Conservation (phyloP, 305 asterid species). For the Caryopteris hybrid region DNA sequence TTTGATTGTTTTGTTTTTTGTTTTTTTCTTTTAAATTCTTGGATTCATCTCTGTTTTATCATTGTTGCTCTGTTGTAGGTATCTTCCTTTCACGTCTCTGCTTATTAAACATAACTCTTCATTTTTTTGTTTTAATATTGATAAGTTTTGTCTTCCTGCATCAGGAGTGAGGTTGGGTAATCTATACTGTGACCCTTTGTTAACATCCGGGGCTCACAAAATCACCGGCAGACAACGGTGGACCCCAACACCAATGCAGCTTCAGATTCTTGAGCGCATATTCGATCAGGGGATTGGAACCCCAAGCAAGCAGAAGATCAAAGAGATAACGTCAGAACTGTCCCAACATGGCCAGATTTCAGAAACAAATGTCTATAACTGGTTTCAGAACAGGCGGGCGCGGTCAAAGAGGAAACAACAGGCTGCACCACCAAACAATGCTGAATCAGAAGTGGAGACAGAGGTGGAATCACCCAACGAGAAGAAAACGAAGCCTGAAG, state of each 20-base stretch:
- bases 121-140: background rate
- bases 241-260: slow-evolving; percentile 96
- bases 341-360: slow-evolving; percentile 95
- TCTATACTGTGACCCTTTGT: slow-evolving; percentile 65
- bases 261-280: slow-evolving; percentile 81
- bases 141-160: background rate
- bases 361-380: slow-evolving; percentile 92
- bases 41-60: background rate
- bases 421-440: slow-evolving; percentile 48
- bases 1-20: background rate
- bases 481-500: slow-evolving; percentile 72
- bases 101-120: no score
- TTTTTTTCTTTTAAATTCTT: background rate
- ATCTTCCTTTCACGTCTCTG: no score
- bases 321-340: slow-evolving; percentile 79
- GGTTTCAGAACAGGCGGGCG: slow-evolving; percentile 99
- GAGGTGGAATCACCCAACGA: slow-evolving; percentile 86
- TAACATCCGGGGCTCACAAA: slow-evolving; percentile 71
- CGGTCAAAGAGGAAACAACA: slow-evolving; percentile 95
- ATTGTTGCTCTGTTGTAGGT: background rate
- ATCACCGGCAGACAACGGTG: slow-evolving; percentile 94
- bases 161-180: slow-evolving; percentile 86
- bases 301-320: slow-evolving; percentile 93
- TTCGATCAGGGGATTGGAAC: slow-evolving; percentile 95
- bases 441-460: slow-evolving; percentile 75